These are phyloP conservation scores for Fabrea salina DNA, from an alignment of 169 alveolate genomes.

Conservation along the genomic window DNA sequence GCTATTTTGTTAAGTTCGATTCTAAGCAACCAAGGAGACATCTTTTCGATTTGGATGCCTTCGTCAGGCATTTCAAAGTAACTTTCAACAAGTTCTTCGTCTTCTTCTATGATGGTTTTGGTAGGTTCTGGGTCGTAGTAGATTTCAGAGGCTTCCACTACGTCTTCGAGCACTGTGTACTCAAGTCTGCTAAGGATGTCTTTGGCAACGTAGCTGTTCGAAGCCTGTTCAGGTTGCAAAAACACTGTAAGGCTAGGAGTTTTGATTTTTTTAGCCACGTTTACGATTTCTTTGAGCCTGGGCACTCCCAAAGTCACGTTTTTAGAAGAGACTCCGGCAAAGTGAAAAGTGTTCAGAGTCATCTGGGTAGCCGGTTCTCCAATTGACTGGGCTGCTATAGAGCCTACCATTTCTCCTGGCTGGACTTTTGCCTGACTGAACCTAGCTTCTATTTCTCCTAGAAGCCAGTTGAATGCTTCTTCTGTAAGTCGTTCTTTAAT, in stretches of 20 bases:
- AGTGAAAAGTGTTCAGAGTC: conserved; percentile 99
- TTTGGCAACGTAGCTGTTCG: conserved; percentile 90
- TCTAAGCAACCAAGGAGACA: conserved; percentile 95
- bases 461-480: conserved; percentile 93
- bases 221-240: conserved; percentile 85
- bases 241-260: conserved; percentile 96
- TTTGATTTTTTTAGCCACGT: conserved; percentile 97
- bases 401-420: conserved; percentile 99
- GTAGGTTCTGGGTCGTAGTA: conserved; percentile 97
- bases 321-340: conserved; percentile 99
- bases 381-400: conserved; percentile 99
- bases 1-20: conserved; percentile 92
- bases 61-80: conserved; percentile 95
- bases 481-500: conserved; percentile 93
- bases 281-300: conserved; percentile 97
- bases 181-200: conserved; percentile 93
- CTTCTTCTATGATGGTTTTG: conserved; percentile 90
- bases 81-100: conserved; percentile 91
- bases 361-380: conserved; percentile 99
- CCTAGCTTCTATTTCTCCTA: conserved; percentile 96
- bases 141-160: conserved; percentile 90
- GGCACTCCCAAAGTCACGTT: conserved; percentile 99
- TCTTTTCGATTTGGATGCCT: conserved; percentile 57
- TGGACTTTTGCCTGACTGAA: conserved; percentile 94
- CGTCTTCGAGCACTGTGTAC: conserved; percentile 94